Conservation (phyloP, 176 grass and related monocot species). For the Eragrostis curvula region DNA sequence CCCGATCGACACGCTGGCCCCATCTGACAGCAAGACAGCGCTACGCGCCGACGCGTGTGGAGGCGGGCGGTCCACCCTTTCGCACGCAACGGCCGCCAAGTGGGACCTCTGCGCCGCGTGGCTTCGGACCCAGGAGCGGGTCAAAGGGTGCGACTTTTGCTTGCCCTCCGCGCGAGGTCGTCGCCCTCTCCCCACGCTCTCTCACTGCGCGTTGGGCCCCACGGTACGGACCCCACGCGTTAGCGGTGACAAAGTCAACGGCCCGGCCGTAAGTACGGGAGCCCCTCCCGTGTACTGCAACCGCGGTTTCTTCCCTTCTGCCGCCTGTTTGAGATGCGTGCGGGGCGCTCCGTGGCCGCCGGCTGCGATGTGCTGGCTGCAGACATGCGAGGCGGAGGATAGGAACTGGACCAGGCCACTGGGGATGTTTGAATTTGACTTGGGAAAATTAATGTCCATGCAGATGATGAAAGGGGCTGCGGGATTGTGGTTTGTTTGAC, state of each 20-base stretch:
- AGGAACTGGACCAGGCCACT: no score
- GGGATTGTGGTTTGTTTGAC: neutral
- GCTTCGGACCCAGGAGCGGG: neutral
- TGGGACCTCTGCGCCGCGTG: neutral
- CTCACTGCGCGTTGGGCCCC: neutral
- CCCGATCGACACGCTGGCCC: neutral
- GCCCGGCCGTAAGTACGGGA: neutral
- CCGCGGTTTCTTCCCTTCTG: neutral
- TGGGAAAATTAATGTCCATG: neutral
- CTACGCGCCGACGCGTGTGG: slow-evolving; percentile 19
- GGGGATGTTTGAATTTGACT: neutral
- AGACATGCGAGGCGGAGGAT: no score
- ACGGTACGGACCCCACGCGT: slow-evolving; percentile 27
- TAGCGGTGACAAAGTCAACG: neutral
- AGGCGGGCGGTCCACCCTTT: neutral
- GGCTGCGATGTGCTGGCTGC: neutral
- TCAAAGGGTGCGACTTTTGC: slow-evolving; percentile 39
- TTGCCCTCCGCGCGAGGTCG: neutral
- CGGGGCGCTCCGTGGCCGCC: no score
- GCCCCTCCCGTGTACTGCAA: neutral
- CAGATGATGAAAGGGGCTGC: neutral
- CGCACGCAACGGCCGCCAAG: slow-evolving; percentile 15
- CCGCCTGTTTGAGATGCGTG: neutral
- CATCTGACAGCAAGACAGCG: neutral
- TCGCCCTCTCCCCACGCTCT: neutral